phyloP scores from a whole-genome alignment of 169 alveolate genomes.

The Besnoitia besnoiti region DNA sequence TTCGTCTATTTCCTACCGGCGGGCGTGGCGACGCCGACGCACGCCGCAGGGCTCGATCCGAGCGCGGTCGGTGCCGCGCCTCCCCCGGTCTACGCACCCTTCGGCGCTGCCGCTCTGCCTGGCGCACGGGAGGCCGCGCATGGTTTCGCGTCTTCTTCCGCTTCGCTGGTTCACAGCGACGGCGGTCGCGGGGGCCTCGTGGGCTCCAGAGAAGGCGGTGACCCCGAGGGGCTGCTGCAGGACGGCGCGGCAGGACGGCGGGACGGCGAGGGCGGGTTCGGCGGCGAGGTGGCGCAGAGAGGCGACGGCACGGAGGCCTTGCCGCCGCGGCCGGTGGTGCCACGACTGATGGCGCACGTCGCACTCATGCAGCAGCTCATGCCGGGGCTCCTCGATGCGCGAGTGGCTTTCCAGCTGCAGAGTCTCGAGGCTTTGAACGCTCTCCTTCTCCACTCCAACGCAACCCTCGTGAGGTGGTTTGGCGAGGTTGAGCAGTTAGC shows the following conservation, averaged over 20 bases:
- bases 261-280: background rate
- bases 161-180: no score
- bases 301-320: background rate
- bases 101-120: no score
- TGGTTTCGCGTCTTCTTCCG: no score
- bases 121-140: no score
- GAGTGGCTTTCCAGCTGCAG: background rate
- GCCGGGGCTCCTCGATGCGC: constrained; percentile 9
- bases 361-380: constrained; percentile 36
- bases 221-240: no score
- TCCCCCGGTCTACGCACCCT: no score
- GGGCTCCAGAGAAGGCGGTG: no score
- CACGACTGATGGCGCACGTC: constrained; percentile 16
- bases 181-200: no score
- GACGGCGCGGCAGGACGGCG: background rate
- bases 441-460: background rate
- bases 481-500: background rate
- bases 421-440: background rate
- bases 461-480: background rate
- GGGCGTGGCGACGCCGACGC: background rate
- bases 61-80: background rate
- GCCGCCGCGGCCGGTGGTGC: background rate
- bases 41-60: background rate
- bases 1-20: background rate
- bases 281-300: background rate